Conservation (phyloP, 2,329 filamentous ascomycete genomes). For the Venturia carpophila region DNA sequence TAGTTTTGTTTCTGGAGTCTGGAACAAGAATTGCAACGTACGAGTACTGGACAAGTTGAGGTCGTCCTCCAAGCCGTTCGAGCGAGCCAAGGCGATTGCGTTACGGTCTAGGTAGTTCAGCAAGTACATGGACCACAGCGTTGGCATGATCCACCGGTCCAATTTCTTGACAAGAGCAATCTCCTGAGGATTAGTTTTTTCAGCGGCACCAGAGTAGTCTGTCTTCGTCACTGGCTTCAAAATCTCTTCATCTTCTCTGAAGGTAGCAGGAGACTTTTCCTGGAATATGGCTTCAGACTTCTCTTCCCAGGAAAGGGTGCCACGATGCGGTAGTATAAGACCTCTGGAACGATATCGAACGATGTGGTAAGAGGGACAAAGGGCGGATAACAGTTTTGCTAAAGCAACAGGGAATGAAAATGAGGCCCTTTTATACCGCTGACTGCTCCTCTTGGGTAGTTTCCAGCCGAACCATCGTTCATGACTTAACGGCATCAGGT, state of each 20-base stretch:
- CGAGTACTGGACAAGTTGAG: constrained; percentile 42
- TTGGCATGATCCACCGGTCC: constrained; percentile 18
- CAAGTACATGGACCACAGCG: constrained; percentile 24
- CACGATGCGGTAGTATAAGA: not conserved
- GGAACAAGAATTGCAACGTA: not conserved
- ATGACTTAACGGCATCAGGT: not conserved
- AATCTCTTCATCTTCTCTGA: constrained; percentile 1
- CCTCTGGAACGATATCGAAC: not conserved
- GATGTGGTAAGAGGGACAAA: not conserved
- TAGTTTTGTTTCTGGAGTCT: not conserved
- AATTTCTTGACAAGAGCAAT: constrained; percentile 17
- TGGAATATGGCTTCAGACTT: not conserved
- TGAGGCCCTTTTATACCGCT: not conserved
- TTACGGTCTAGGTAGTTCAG: constrained; percentile 47
- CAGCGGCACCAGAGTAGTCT: constrained; percentile 5
- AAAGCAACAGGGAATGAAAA: not conserved
- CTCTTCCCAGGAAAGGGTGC: not conserved
- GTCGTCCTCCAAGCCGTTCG: constrained; percentile 55
- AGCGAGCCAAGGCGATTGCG: constrained; percentile 56
- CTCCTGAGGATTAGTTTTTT: constrained; percentile 10
- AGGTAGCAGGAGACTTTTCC: not conserved
- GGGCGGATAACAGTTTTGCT: not conserved
- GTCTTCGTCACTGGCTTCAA: not conserved
- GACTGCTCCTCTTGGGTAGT: not conserved
- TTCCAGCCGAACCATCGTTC: not conserved